phyloP scores from a whole-genome alignment of 2,329 filamentous ascomycete genomes.

The Xylaria sp. region DNA sequence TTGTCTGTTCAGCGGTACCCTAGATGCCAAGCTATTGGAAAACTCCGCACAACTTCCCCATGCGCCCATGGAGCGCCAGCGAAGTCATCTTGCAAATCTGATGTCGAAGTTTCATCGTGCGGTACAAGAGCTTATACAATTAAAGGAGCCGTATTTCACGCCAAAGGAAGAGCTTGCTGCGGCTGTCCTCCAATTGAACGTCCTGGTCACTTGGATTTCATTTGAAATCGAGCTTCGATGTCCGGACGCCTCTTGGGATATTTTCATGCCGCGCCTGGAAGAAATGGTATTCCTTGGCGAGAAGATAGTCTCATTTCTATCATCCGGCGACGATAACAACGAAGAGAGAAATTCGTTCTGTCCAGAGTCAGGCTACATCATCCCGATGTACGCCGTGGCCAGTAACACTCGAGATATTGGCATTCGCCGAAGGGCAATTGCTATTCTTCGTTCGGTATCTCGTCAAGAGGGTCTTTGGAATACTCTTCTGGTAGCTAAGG shows the following conservation, averaged over 20 bases:
- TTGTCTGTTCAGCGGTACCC: slow-evolving; percentile 28
- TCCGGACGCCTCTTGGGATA: slow-evolving; percentile 13
- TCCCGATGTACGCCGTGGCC: slow-evolving; percentile 28
- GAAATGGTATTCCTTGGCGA: slow-evolving; percentile 23
- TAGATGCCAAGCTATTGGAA: slow-evolving; percentile 27
- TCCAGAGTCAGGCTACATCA: slow-evolving; percentile 24
- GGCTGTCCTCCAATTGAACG: slow-evolving; percentile 26
- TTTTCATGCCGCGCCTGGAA: slow-evolving; percentile 16
- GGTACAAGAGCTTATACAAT: slow-evolving; percentile 16
- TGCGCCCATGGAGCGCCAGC: background rate
- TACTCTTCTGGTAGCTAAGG: slow-evolving; percentile 11
- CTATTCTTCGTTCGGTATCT: slow-evolving; percentile 21
- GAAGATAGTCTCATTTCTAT: slow-evolving; percentile 10
- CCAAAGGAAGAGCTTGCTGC: slow-evolving; percentile 24
- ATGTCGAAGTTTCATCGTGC: slow-evolving; percentile 23
- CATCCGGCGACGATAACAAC: background rate
- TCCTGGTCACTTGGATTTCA: slow-evolving; percentile 27
- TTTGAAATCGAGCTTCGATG: slow-evolving; percentile 27
- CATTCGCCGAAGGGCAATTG: slow-evolving; percentile 28
- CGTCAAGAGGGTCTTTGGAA: slow-evolving; percentile 32
- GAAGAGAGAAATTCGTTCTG: slow-evolving; percentile 3
- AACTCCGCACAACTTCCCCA: slow-evolving; percentile 18
- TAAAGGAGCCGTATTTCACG: background rate
- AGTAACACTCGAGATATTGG: slow-evolving; percentile 10
- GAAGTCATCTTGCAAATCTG: slow-evolving; percentile 16